These are phyloP conservation scores for Ensete glaucum DNA, from an alignment of 176 grass and related monocot species.

Conservation along the genomic window DNA sequence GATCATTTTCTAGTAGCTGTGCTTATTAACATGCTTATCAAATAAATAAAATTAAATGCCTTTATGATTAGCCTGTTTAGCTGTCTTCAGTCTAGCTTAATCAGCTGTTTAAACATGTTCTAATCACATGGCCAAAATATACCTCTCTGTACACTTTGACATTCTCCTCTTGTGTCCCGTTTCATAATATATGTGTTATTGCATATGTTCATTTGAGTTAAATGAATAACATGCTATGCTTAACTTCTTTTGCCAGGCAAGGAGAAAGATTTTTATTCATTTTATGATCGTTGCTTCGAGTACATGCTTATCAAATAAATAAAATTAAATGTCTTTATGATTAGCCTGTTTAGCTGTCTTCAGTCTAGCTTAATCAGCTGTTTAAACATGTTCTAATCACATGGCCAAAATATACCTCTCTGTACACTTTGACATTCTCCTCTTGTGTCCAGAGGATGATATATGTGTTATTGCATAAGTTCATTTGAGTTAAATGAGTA, in stretches of 20 bases:
- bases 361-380: neutral
- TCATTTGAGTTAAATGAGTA: neutral
- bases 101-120: neutral
- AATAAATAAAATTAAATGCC: neutral
- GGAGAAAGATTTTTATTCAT: slow-evolving; percentile 93
- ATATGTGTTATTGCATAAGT: neutral
- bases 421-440: neutral
- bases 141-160: neutral
- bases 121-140: neutral
- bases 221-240: neutral
- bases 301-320: slow-evolving; percentile 14
- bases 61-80: neutral
- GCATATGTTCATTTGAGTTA: neutral
- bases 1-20: neutral
- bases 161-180: neutral
- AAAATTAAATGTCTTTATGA: neutral
- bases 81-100: too few relatives aligned
- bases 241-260: slow-evolving; percentile 55
- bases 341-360: too few relatives aligned
- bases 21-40: neutral
- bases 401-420: neutral
- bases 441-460: neutral
- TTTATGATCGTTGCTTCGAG: slow-evolving; percentile 89
- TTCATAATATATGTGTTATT: neutral
- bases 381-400: neutral